Evolutionary conservation across 225 moss, liverwort and hornwort species (phyloP), one percentile per base, ranked within the genome.

Genomic region (Pseudoscleropodium purum): DNA sequence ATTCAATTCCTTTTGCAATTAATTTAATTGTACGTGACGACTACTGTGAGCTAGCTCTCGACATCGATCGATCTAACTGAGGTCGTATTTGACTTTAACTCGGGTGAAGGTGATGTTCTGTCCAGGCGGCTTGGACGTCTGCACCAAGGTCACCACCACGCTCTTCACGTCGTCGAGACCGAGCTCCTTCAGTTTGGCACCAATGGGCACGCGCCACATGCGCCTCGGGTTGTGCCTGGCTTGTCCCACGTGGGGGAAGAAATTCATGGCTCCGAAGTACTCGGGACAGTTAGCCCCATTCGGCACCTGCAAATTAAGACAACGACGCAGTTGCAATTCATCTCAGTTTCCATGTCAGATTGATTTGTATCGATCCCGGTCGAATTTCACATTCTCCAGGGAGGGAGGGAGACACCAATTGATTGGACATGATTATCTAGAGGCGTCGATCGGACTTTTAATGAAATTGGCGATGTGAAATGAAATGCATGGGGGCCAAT

Each of bases 121-220:
- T 26, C 41, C 77, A 5, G 80, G 76, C 11, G 74, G 59, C 8
- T 2, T 18, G 3, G 54, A 6, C 13, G 49, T 75, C 56, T 89
- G 93, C 72, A 93, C 91, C 21, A 93, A 3, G 10, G 93, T 88
- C 30, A 93, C 83, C 4, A 93, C 91, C 14, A 93, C 54, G 30
- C 65, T 61, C 11, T 45, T 13, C 2, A 91, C 25, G 18, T 43
- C 5, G 21, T 91, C 88, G 18, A 67, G 68, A 3, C 66, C 87
- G 25, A 91, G 64, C 39, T 61, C 83, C 47, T 37, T 25, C 34
- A 92, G 86, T 56, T 84, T 91, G 23, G 80, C 27, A 8, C 89
- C 92, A 0, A 92, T 2, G 63, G 92, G 87, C 17, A 69, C 80
- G 30, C 92, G 51, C 91, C 89, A 92, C 54, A 83, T 61, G 17